Base-by-base conservation (phyloP, 2,329 filamentous ascomycete species). In the Coccinonectria pachysandricola region DNA sequence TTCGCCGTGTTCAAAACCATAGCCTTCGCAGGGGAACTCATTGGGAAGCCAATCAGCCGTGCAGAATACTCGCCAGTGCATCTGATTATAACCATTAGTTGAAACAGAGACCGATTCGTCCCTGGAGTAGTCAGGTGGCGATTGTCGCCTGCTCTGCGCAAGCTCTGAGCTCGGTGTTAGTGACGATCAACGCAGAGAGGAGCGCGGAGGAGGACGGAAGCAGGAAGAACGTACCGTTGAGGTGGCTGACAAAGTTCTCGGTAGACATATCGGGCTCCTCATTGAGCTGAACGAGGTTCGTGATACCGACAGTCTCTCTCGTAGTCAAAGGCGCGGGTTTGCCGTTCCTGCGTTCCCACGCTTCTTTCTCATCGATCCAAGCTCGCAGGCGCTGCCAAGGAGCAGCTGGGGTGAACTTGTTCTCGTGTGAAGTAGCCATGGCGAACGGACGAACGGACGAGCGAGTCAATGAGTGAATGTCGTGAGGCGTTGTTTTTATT, bases 261-360 rank as follows among this genome's bases (percentile, higher is more conserved):
- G 43, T 38, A 6, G 40, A 37, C 4, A 51, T 16, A 7, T 48
- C 36, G 7, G 49, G 49, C 27, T 53, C 49, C 10, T 31, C 23
- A 17, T 31, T 14, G 15, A 51, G 45, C 2, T 42, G 35, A 27
- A 59, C 48, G 23, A 71, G 50, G 5, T 53, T 44, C 1, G 51
- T 45, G 14, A 72, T 42, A 10, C 62, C 57, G 19, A 49, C 43
- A 7, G 49, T 43, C 40, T 70, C 54, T 4, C 43, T 35, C 4
- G 48, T n/a, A n/a, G n/a, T n/a, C 10, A 19, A 10, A 19, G 17
- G 17, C 17, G 17, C 17, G 7, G 17, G 17, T 10, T 19, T 7
- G 17, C 17, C 17, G 17, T 7, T 19, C 7, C 10, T 10, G 17
- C 17, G 17, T 10, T 19, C 17, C 7, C 7, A 7, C 7, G 7